Conservation (phyloP, 495 filamentous ascomycete genomes). For the Penicillium longicatenatum region DNA sequence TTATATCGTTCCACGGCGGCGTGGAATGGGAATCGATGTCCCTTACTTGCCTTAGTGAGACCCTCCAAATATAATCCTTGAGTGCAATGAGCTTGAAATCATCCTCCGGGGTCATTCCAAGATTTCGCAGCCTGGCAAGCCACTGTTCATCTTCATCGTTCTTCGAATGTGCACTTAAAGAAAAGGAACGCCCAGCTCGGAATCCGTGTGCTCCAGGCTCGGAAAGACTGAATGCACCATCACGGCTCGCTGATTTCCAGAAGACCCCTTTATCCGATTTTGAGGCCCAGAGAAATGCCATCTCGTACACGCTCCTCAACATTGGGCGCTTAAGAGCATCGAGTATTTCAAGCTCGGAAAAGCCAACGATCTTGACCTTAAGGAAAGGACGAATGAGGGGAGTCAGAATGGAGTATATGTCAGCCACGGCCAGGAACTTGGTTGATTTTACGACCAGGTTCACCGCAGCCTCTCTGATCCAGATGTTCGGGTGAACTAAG, state of each 20-base stretch:
- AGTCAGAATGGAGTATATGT: constrained; percentile 77
- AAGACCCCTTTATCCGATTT: constrained; percentile 79
- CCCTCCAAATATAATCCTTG: constrained; percentile 88
- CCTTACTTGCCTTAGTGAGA: constrained; percentile 69
- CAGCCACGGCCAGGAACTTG: constrained; percentile 76
- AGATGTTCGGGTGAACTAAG: constrained; percentile 89
- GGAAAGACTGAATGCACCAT: constrained; percentile 62
- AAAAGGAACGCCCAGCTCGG: constrained; percentile 28
- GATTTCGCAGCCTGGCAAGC: constrained; percentile 78
- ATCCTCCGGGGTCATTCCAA: constrained; percentile 81
- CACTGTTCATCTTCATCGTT: constrained; percentile 98
- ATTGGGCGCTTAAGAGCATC: constrained; percentile 84
- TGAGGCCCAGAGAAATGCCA: constrained; percentile 82
- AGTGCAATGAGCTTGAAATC: constrained; percentile 88
- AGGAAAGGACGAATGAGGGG: constrained; percentile 81
- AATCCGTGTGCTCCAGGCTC: constrained; percentile 29
- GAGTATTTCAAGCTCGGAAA: constrained; percentile 73
- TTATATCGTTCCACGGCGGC: constrained; percentile 64
- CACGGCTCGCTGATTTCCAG: constrained; percentile 73
- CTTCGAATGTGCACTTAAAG: constrained; percentile 50
- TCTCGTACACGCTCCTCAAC: constrained; percentile 76
- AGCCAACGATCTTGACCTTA: constrained; percentile 63
- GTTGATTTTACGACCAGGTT: constrained; percentile 78
- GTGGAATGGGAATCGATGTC: constrained; percentile 32
- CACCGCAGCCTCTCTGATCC: constrained; percentile 88